phyloP scores from a whole-genome alignment of 2,329 filamentous ascomycete genomes.

The Zasmidium citrigriseum region DNA sequence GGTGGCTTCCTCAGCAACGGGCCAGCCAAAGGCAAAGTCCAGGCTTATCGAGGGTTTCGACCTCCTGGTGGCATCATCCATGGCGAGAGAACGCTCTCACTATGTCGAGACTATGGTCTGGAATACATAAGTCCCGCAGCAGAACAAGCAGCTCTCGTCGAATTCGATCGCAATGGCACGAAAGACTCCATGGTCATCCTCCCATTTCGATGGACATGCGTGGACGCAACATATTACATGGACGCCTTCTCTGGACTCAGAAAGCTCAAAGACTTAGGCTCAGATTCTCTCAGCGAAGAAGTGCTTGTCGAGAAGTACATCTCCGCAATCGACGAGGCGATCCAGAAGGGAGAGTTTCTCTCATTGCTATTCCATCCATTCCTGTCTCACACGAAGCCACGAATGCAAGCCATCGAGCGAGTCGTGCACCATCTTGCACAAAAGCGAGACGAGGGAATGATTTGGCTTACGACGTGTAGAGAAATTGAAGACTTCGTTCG shows the following conservation, averaged over 20 bases:
- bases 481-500: conserved; percentile 32
- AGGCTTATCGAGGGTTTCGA: conserved; percentile 33
- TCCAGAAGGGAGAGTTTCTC: conserved; percentile 30
- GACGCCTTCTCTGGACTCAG: conserved; percentile 30
- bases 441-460: conserved; percentile 26
- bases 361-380: conserved; percentile 38
- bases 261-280: conserved; percentile 25
- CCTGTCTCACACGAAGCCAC: conserved; percentile 26
- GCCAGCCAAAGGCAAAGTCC: conserved; percentile 12
- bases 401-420: conserved; percentile 30
- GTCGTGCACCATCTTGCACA: conserved; percentile 29
- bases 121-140: conserved; percentile 36
- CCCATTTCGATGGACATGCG: conserved; percentile 33
- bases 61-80: conserved; percentile 35
- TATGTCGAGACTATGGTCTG: conserved; percentile 32
- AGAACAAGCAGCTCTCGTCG: conserved; percentile 28
- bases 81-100: conserved; percentile 31
- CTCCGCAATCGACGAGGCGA: conserved; percentile 31
- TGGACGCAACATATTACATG: conserved; percentile 39
- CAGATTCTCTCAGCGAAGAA: conserved; percentile 20
- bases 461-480: conserved; percentile 34
- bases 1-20: conserved; percentile 16
- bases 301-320: conserved; percentile 25
- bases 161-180: conserved; percentile 1
- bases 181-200: conserved; percentile 26